Evolutionary conservation across 2,329 filamentous ascomycete species (phyloP).

Genomic region (Ophiosphaerella narmari): DNA sequence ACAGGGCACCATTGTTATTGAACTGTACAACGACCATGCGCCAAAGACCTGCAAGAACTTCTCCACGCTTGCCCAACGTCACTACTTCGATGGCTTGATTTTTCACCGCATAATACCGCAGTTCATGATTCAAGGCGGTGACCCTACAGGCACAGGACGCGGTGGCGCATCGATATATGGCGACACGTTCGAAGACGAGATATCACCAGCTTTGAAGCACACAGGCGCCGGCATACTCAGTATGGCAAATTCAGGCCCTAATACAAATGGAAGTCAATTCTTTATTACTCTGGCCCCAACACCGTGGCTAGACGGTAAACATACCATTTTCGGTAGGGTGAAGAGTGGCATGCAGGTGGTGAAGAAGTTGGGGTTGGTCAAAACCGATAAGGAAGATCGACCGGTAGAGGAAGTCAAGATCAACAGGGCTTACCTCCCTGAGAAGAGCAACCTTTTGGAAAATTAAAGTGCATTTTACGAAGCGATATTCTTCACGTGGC

Average conservation of each 20-base stretch:
- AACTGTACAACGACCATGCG: conserved; percentile 88
- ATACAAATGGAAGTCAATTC: conserved; percentile 95
- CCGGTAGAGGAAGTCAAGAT: conserved; percentile 85
- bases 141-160: conserved; percentile 90
- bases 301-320: conserved; percentile 95
- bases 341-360: conserved; percentile 82
- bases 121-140: conserved; percentile 96
- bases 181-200: conserved; percentile 93
- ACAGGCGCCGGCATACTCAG: conserved; percentile 90
- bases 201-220: conserved; percentile 77
- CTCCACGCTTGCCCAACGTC: conserved; percentile 73
- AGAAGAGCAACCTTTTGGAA: conserved; percentile 46
- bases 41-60: conserved; percentile 92
- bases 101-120: conserved; percentile 95
- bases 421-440: conserved; percentile 70
- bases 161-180: conserved; percentile 91
- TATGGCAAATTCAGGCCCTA: conserved; percentile 93
- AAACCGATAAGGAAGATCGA: conserved; percentile 78
- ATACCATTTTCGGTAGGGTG: conserved; percentile 94
- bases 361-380: conserved; percentile 84
- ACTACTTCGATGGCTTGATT: conserved; percentile 84
- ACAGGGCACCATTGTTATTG: conserved; percentile 80
- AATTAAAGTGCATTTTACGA: background rate
- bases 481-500: too few relatives aligned
- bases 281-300: conserved; percentile 94